Percentiles rank a stretch among this genome's conserved stretches.
Conservation (phyloP, 2,329 filamentous ascomycete species). For the Talaromyces albobiverticillius region DNA sequence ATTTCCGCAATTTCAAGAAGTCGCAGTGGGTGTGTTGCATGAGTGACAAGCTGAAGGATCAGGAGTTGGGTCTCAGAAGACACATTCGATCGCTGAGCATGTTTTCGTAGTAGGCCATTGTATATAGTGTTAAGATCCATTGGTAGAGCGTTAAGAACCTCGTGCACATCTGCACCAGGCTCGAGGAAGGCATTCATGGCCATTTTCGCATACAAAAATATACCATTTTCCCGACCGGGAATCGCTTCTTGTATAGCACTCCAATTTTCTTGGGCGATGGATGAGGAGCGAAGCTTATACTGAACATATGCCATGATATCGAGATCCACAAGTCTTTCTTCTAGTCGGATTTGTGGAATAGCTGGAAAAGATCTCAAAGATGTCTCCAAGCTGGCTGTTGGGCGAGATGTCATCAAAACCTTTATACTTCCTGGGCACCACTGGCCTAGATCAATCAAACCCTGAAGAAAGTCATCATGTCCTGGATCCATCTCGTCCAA, state of each 20-base stretch:
- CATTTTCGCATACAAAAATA: conserved; percentile 17
- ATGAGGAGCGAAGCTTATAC: conserved; percentile 9
- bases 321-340: conserved; percentile 7
- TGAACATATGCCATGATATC: conserved; percentile 18
- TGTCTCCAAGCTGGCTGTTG: background rate
- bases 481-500: background rate
- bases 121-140: background rate
- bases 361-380: background rate
- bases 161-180: background rate
- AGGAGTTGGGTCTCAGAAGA: background rate
- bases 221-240: conserved; percentile 16
- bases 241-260: conserved; percentile 14
- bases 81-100: background rate
- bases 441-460: background rate
- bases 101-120: background rate
- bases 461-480: background rate
- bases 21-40: background rate
- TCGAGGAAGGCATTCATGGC: conserved; percentile 14
- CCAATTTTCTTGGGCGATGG: conserved; percentile 7
- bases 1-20: background rate
- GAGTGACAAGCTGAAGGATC: conserved; percentile 22
- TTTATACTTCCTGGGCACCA: background rate
- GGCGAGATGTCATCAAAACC: background rate
- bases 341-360: conserved; percentile 14
- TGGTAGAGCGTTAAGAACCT: background rate